A percentile compares a stretch with the other conserved stretches of the same genome.
Conservation (phyloP, 139 green algal genomes). For the Diplosphaera chodatii region DNA sequence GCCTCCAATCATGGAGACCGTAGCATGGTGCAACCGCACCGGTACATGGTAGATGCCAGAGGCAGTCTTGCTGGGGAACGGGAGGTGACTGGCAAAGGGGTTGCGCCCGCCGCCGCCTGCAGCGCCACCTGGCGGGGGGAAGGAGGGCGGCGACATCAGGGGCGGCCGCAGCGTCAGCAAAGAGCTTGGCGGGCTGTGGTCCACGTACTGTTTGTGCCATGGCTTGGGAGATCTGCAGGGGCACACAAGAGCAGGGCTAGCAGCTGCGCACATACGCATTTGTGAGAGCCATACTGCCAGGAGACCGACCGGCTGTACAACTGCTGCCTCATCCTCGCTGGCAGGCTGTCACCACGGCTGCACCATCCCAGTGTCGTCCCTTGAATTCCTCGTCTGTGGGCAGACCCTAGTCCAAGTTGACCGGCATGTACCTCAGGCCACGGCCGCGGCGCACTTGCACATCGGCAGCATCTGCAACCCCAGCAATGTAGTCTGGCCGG, state of each 20-base stretch:
- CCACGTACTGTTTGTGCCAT: not conserved
- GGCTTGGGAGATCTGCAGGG: not conserved
- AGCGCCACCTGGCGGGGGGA: not conserved
- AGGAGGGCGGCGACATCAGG: not conserved
- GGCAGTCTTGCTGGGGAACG: not conserved
- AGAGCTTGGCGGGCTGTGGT: not conserved
- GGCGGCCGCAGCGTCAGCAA: no score
- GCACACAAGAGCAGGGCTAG: no score
- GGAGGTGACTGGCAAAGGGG: not conserved
- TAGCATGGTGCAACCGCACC: no score
- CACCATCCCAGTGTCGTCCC: no score
- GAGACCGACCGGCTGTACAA: no score
- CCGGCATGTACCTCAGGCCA: not conserved
- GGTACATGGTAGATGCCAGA: not conserved
- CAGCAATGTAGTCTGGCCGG: not conserved
- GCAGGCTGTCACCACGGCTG: no score
- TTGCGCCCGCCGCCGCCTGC: not conserved
- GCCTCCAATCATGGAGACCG: not conserved
- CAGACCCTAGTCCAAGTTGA: no score
- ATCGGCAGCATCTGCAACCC: not conserved
- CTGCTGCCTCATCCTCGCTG: no score
- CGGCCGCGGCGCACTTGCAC: not conserved
- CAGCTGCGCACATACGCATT: no score
- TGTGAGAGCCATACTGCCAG: no score
- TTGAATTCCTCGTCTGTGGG: no score